Base-by-base conservation (phyloP, 2,329 filamentous ascomycete genomes). In the Parastagonospora avenae region DNA sequence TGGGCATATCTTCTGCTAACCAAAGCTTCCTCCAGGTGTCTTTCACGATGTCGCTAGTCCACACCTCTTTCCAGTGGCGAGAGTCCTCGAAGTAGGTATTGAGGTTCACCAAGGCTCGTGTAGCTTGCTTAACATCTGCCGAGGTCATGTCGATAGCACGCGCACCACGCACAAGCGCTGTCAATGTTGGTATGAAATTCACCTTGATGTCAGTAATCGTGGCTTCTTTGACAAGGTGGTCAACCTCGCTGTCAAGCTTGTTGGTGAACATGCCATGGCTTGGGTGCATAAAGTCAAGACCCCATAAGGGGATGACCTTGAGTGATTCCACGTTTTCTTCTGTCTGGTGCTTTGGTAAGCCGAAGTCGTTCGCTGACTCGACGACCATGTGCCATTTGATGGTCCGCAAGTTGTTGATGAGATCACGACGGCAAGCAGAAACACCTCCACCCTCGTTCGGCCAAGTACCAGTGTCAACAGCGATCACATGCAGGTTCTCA, bases 1-100 rank as follows among this genome's bases (percentile, higher is more conserved):
- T 77, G 33, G 71, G 72, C 54, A 77, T 71, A 52, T 77, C 72
- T 42, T 78, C 74, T 9, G 70, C 62, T n/a, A 79, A 57, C 77
- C 77, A 80, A 4, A 79, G 57, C 40, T 75, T 71, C 43, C 76
- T 70, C 77, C 77, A 80, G 16, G 72, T 71, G 50, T 76, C 70
- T 52, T 78, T 79, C 38, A 79, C 77, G 39, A 76, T 67, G 30
- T 76, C 71, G 60, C 76, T 79, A 10, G 69, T 76, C 77, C 77
- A 80, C 0, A 79, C 74, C 36, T 76, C 75, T 33, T 73, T 74
- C 77, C 77, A 80, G 44, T 79, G 74, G 4, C 73, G 71, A 8
- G 74, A 73, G 37, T 73, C 66, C 42, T 78, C 69, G 40, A 80
- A 79, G 63, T 73, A 80, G 16, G 65, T 76, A 62, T 73, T 80